phyloP scores from a whole-genome alignment of 495 filamentous ascomycete genomes.

The Tricharina praecox region DNA sequence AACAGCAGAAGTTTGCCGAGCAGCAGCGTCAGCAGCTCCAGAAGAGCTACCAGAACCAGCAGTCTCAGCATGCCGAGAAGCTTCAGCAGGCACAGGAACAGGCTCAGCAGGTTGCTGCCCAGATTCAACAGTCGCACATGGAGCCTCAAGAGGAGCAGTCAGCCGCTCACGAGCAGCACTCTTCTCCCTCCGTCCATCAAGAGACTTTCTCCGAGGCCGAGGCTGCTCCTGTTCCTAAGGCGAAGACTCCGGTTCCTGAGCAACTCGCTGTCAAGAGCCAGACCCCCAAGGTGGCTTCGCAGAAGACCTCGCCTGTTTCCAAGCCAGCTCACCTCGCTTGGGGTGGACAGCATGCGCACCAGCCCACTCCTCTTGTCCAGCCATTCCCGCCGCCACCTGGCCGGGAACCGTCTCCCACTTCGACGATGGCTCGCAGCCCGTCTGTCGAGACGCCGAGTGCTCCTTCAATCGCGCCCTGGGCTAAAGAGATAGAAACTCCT shows the following conservation, averaged over 20 bases:
- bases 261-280: slow-evolving; percentile 11
- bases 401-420: slow-evolving; percentile 11
- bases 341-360: slow-evolving; percentile 27
- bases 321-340: slow-evolving; percentile 15
- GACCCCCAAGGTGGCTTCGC: no score
- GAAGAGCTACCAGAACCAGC: slow-evolving; percentile 32
- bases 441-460: slow-evolving; percentile 37
- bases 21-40: slow-evolving; percentile 25
- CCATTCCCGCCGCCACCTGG: slow-evolving; percentile 24
- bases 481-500: slow-evolving; percentile 46
- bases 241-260: slow-evolving; percentile 12
- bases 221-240: slow-evolving; percentile 6
- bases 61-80: slow-evolving; percentile 40
- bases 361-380: slow-evolving; percentile 22
- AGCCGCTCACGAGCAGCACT: slow-evolving; percentile 15
- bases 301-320: no score
- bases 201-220: slow-evolving; percentile 10
- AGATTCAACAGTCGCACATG: slow-evolving; percentile 21
- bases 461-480: slow-evolving; percentile 80
- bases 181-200: slow-evolving; percentile 17
- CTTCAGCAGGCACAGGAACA: slow-evolving; percentile 43
- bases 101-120: slow-evolving; percentile 28
- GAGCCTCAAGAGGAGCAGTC: slow-evolving; percentile 15
- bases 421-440: slow-evolving; percentile 20
- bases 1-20: slow-evolving; percentile 37